Percentiles rank a stretch among this genome's conserved stretches.
phyloP scores from a whole-genome alignment of 768 basidiomycete species.

The Boletus subparvulus region DNA sequence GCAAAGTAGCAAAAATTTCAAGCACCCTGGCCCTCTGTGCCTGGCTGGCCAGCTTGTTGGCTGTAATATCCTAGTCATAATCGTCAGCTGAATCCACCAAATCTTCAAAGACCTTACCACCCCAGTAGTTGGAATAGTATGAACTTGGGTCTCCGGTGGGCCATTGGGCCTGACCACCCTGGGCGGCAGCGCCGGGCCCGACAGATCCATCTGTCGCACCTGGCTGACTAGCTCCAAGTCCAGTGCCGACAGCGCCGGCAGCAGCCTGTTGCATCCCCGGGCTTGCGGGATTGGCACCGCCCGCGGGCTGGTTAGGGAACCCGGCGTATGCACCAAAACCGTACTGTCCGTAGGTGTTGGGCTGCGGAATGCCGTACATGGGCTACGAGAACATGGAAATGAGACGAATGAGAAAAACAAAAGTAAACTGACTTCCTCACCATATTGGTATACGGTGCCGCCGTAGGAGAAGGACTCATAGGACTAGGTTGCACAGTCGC shows the following conservation, averaged over 20 bases:
- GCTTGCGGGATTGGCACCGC: slow-evolving; percentile 44
- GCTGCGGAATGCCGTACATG: slow-evolving; percentile 89
- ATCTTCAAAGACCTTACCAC: slow-evolving; percentile 48
- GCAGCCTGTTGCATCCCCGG: slow-evolving; percentile 58
- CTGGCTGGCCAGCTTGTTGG: slow-evolving; percentile 67
- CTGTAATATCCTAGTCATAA: slow-evolving; percentile 71
- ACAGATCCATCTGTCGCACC: slow-evolving; percentile 55
- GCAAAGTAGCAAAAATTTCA: slow-evolving; percentile 26
- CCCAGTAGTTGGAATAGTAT: slow-evolving; percentile 84
- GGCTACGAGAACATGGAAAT: slow-evolving; percentile 45
- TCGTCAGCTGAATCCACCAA: slow-evolving; percentile 12
- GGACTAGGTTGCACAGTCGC: slow-evolving; percentile 49
- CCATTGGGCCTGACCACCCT: slow-evolving; percentile 75
- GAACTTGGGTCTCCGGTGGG: slow-evolving; percentile 66
- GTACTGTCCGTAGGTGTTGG: slow-evolving; percentile 71
- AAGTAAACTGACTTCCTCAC: slow-evolving; percentile 36
- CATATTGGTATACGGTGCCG: slow-evolving; percentile 76
- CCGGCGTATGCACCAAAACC: slow-evolving; percentile 74
- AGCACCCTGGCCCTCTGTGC: slow-evolving; percentile 49
- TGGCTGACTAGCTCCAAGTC: slow-evolving; percentile 55
- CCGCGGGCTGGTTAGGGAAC: slow-evolving; percentile 60
- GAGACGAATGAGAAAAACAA: not conserved
- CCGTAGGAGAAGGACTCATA: slow-evolving; percentile 60
- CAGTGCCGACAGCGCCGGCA: slow-evolving; percentile 51
- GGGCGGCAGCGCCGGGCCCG: slow-evolving; percentile 46